These are phyloP conservation scores for Striga asiatica DNA, from an alignment of 257 asterid genomes.

Conservation along the genomic window DNA sequence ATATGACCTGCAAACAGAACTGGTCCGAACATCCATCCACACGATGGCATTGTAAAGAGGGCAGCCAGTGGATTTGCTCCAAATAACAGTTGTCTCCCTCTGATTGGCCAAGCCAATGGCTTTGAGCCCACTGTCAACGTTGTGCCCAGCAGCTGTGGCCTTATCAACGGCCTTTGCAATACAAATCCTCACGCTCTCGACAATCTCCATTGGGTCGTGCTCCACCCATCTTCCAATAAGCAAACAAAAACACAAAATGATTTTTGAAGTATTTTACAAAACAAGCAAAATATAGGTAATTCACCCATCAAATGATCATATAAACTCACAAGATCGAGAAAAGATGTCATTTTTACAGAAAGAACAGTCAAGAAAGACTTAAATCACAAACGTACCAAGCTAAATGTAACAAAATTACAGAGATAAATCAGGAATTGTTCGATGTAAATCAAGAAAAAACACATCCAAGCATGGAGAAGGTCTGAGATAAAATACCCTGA, in stretches of 20 bases:
- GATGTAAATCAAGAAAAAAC: neutral
- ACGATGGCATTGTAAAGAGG: constrained; percentile 95
- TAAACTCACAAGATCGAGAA: too few species aligned
- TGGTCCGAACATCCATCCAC: constrained; percentile 97
- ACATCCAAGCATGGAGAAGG: neutral
- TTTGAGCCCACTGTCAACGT: constrained; percentile 67
- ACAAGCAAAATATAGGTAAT: too few species aligned
- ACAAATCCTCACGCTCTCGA: constrained; percentile 72
- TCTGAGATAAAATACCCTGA: constrained; percentile 44
- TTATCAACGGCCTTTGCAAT: constrained; percentile 75
- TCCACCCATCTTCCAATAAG: constrained; percentile 74
- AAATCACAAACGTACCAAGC: neutral
- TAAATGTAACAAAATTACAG: too few species aligned
- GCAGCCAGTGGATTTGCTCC: constrained; percentile 90
- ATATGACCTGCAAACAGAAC: constrained; percentile 75
- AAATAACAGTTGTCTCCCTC: constrained; percentile 89
- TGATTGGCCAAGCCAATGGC: constrained; percentile 96
- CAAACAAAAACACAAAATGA: neutral
- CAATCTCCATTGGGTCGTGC: constrained; percentile 91
- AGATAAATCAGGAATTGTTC: neutral
- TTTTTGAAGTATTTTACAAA: neutral
- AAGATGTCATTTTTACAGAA: neutral
- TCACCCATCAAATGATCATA: neutral
- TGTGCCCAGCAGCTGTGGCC: constrained; percentile 80
- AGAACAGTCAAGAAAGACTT: too few species aligned